Base-by-base conservation (phyloP, 495 filamentous ascomycete genomes). In the Lineolata rhizophorae region DNA sequence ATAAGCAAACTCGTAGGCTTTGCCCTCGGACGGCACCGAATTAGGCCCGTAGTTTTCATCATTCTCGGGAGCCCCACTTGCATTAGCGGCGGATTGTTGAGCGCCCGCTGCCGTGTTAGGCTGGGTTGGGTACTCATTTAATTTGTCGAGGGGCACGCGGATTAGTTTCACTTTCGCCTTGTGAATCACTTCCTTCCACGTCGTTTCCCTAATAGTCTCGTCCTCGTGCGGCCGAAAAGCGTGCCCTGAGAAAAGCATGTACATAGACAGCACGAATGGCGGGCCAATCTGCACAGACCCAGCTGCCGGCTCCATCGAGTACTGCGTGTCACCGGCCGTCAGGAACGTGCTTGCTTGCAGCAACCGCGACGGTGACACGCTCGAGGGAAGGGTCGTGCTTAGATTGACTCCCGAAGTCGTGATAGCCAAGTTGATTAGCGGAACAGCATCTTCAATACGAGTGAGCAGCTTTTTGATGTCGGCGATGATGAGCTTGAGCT, bases 121-220 rank as follows among this genome's bases (percentile, higher is more conserved):
- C 27, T 20, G 28, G 32, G 34, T 1, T 31, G 50, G 53, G 18
- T 51, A 38, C 33, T 56, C 50, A 37, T 60, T 54, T 16, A 61
- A 41, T 29, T 43, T 36, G 24, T 54, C 41, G 0, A 55, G 39
- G 3, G 55, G 50, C 42, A 65, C 27, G 20, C 81, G 58, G 35
- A 72, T 56, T 6, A 99, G 62, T 37, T 83, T 81, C 6, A 94
- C 66, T 27, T 71, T 65, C 14, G 81, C 81, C 53, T 95, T 99
- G 53, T 94, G 82, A 33, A 95, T 82, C 26, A 92, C 83, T 47
- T 99, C 90, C 45, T 95, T 90, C 90, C 87, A 95, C 0, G 84
- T 83, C 1, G 77, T 72, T 41, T 84, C 74, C 27, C 78, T 61
- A 22, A 72, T 46, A 12, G 57, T 64, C 44, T 70, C 60, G 37